These are phyloP conservation scores for Lathyrus aphaca DNA, from an alignment of 306 rosid genomes.

Conservation along the genomic window DNA sequence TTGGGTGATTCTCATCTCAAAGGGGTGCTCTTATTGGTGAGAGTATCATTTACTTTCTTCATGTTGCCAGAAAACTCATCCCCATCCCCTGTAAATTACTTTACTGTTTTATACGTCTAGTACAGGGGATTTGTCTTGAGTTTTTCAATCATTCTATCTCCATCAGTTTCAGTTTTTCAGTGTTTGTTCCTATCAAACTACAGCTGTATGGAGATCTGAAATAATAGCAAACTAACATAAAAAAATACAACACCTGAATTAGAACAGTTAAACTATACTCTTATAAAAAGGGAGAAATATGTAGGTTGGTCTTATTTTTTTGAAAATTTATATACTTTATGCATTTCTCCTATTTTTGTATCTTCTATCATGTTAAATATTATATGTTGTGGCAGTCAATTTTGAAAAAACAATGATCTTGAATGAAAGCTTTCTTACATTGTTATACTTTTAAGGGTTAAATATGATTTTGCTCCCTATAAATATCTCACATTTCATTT, in stretches of 20 bases:
- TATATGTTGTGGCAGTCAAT: neutral
- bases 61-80: neutral
- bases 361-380: neutral
- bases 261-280: neutral
- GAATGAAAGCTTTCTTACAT: constrained; percentile 1
- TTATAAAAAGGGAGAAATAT: neutral
- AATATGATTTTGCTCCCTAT: too few relatives aligned
- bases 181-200: neutral
- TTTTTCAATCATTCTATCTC: neutral
- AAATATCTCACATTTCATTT: too few relatives aligned
- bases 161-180: neutral
- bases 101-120: neutral
- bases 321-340: too few relatives aligned
- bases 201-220: neutral
- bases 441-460: neutral
- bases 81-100: neutral
- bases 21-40: neutral
- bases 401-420: neutral
- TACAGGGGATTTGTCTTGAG: neutral
- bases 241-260: neutral
- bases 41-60: neutral
- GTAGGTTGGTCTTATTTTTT: too few relatives aligned
- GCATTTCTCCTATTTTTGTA: too few relatives aligned
- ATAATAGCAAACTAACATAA: neutral
- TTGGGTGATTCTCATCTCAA: too few relatives aligned